Evolutionary conservation across 139 green algal species (phyloP).

Genomic region (Chlorella vulgaris): DNA sequence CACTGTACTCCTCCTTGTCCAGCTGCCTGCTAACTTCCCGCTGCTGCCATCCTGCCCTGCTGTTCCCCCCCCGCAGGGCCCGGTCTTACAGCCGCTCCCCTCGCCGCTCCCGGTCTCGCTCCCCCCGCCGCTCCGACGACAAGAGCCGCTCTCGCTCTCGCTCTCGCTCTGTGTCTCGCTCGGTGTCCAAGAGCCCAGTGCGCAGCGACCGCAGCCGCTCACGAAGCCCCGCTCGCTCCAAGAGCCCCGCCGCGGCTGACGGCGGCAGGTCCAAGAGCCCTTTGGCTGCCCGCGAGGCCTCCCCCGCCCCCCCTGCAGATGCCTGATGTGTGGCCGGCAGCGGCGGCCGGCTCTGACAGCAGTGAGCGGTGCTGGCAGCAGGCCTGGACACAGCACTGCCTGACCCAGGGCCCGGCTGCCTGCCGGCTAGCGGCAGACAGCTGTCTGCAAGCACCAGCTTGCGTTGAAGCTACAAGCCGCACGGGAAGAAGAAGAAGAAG

Average conservation of each 20-base stretch:
- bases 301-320: background rate
- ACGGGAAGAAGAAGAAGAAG: background rate
- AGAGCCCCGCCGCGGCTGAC: too few relatives aligned
- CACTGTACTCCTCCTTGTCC: background rate
- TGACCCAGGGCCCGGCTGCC: background rate
- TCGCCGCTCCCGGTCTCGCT: background rate
- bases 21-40: background rate
- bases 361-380: too few relatives aligned
- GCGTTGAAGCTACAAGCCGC: background rate
- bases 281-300: background rate
- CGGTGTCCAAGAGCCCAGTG: slow-evolving; percentile 2
- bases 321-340: background rate
- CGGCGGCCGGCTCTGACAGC: too few relatives aligned
- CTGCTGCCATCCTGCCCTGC: too few relatives aligned
- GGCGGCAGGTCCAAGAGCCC: background rate
- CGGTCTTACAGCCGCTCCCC: background rate
- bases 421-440: background rate
- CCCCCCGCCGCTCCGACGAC: background rate
- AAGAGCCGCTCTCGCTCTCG: slow-evolving; percentile 9
- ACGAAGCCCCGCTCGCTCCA: background rate
- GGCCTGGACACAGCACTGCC: background rate
- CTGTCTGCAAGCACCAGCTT: background rate
- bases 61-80: background rate
- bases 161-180: background rate
- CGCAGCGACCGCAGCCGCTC: slow-evolving; percentile 25